Evolutionary conservation across 2,329 filamentous ascomycete species (phyloP), one percentile per base, ranked within the genome.

Genomic region (Ceratocystis smalleyi): DNA sequence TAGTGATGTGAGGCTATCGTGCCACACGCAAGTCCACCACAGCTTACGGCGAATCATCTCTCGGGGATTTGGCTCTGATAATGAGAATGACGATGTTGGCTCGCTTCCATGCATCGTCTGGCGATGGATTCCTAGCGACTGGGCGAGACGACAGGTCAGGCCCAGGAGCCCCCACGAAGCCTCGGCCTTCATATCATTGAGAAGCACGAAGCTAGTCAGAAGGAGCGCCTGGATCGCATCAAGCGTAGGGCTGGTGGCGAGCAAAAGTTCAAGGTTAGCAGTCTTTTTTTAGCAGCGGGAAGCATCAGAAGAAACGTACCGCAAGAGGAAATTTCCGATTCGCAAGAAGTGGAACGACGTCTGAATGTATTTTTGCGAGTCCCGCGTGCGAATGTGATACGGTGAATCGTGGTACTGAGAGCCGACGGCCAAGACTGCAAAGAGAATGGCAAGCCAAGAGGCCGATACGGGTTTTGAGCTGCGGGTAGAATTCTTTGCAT

Each of bases 131-230:
- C 83, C 83, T 1, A 86, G 74, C 0, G 83, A 85, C 70, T 86
- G 83, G 0, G 83, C 83, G n/a, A 86, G 76, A 30, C 83, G 78
- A 67, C 83, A 85, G 0, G 83, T 85, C 55, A 86, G 77, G 0
- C 83, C 83, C 61, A 84, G 78, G 63, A 86, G 71, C 0, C 83
- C 83, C 83, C 83, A 86, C 0, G 83, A 85, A 0, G 82, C 83
- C 69, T 86, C 83, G 1, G 83, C 83, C 69, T 86, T 86, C 83
- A 86, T 86, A 66, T 86, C 83, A 68, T 86, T 86, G 30, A 85
- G 74, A 1, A 86, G 74, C 1, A 84, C 83, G 67, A 86, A 85
- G 35, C 82, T 79, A 3, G 82, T 82, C 54, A 86, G 77, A 0
- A 86, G 74, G 49, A 86, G 73, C 0, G 83, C 83, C 70, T 86